Conservation (phyloP, 345 rosid genomes). For the Pugionium dolabratum region DNA sequence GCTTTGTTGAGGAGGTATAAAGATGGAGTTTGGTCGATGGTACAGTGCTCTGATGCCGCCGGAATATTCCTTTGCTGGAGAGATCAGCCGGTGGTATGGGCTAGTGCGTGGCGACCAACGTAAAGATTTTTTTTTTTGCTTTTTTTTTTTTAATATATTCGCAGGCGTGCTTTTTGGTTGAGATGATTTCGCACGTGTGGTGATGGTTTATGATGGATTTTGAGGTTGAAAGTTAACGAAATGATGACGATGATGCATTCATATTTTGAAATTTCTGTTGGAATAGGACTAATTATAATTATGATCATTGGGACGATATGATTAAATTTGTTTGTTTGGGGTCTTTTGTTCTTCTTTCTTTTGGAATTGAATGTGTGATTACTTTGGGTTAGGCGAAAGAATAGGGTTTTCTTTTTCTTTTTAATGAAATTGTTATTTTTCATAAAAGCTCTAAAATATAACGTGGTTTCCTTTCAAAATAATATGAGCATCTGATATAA, state of each 20-base stretch:
- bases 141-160: neutral
- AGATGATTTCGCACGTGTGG: slow-evolving; percentile 53
- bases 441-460: neutral
- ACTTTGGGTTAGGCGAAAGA: slow-evolving; percentile 20
- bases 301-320: slow-evolving; percentile 9
- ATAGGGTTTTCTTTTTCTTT: slow-evolving; percentile 6
- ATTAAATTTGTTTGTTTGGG: neutral
- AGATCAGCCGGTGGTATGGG: slow-evolving; percentile 96
- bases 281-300: slow-evolving; percentile 30
- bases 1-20: slow-evolving; percentile 90
- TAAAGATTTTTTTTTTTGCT: slow-evolving; percentile 9
- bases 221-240: slow-evolving; percentile 28
- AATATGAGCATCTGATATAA: slow-evolving; percentile 10
- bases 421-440: slow-evolving; percentile 1
- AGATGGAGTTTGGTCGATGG: slow-evolving; percentile 88
- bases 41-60: slow-evolving; percentile 59
- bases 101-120: slow-evolving; percentile 90
- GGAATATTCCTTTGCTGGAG: slow-evolving; percentile 95
- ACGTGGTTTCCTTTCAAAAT: neutral
- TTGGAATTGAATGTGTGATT: slow-evolving; percentile 34
- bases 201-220: slow-evolving; percentile 35
- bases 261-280: slow-evolving; percentile 35
- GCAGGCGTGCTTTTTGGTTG: slow-evolving; percentile 20
- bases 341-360: neutral
- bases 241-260: slow-evolving; percentile 29